Evolutionary conservation across 179 eudicot species (phyloP).

Genomic region (Spergularia azorica): DNA sequence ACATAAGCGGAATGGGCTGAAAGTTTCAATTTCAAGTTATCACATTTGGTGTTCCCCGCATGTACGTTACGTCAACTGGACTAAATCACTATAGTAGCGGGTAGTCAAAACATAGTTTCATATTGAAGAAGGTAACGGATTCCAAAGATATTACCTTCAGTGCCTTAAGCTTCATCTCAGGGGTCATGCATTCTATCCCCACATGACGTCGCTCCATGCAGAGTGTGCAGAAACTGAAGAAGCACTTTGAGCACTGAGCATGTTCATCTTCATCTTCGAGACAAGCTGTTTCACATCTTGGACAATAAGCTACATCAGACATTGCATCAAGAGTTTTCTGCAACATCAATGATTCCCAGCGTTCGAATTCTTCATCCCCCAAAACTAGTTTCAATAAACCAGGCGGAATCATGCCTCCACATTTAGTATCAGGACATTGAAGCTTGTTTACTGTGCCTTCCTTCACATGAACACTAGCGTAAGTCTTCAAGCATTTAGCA

Average conservation of each 20-base stretch:
- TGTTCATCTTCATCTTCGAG: constrained; percentile 78
- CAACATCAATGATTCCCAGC: constrained; percentile 76
- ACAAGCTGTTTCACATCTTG: constrained; percentile 94
- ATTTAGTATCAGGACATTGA: constrained; percentile 72
- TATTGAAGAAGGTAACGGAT: background rate
- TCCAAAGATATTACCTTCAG: constrained; percentile 53
- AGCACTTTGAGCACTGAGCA: constrained; percentile 94
- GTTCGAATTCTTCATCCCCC: constrained; percentile 72
- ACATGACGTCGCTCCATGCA: constrained; percentile 84
- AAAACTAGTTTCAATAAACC: constrained; percentile 70
- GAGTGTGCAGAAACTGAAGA: constrained; percentile 82
- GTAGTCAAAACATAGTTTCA: too few species aligned
- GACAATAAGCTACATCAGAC: constrained; percentile 90
- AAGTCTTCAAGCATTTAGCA: constrained; percentile 75
- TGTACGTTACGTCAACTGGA: too few species aligned
- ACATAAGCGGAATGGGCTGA: background rate
- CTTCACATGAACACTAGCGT: constrained; percentile 62
- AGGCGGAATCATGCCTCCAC: constrained; percentile 88
- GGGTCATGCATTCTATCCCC: constrained; percentile 70
- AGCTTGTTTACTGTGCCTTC: constrained; percentile 84
- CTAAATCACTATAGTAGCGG: background rate
- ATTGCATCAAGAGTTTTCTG: constrained; percentile 83
- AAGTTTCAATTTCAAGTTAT: too few species aligned
- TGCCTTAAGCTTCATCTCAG: constrained; percentile 72
- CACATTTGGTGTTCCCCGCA: background rate